Evolutionary conservation across 306 rosid genomes (phyloP).

Genomic region (Medicago ruthenica): DNA sequence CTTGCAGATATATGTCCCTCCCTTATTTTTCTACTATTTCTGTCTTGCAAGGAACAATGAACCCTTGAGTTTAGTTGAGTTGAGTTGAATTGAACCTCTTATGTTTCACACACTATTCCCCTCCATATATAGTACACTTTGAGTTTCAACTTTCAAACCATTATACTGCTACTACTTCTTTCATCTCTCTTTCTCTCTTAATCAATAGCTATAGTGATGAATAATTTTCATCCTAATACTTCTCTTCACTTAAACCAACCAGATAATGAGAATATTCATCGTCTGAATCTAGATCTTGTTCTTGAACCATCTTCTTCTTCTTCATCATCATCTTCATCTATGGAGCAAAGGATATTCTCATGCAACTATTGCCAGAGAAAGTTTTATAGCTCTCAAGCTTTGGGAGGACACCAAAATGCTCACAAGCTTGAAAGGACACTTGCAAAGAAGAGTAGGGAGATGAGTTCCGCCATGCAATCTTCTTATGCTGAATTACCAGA

Average conservation of each 20-base stretch:
- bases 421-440: slow-evolving; percentile 87
- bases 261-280: slow-evolving; percentile 1
- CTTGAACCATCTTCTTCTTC: slow-evolving; percentile 63
- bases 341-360: slow-evolving; percentile 65
- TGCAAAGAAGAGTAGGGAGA: slow-evolving; percentile 85
- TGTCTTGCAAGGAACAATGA: slow-evolving; percentile 41
- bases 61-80: slow-evolving; percentile 10
- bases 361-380: slow-evolving; percentile 92
- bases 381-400: slow-evolving; percentile 86
- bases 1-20: slow-evolving; percentile 67
- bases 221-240: slow-evolving; percentile 66
- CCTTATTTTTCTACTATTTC: slow-evolving; percentile 55
- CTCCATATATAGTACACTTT: background rate
- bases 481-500: slow-evolving; percentile 19
- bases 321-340: slow-evolving; percentile 53
- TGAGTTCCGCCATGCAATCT: slow-evolving; percentile 47
- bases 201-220: slow-evolving; percentile 46
- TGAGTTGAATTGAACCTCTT: slow-evolving; percentile 40
- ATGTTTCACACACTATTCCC: slow-evolving; percentile 28
- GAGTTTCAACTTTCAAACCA: slow-evolving; percentile 7
- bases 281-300: slow-evolving; percentile 64
- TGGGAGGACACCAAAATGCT: slow-evolving; percentile 96
- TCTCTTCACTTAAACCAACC: slow-evolving; percentile 56
- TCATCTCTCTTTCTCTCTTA: background rate
- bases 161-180: background rate